Evolutionary conservation across 2,329 filamentous ascomycete genomes (phyloP), one percentile per base, ranked within the genome.

Genomic region (Clonostachys rosea): DNA sequence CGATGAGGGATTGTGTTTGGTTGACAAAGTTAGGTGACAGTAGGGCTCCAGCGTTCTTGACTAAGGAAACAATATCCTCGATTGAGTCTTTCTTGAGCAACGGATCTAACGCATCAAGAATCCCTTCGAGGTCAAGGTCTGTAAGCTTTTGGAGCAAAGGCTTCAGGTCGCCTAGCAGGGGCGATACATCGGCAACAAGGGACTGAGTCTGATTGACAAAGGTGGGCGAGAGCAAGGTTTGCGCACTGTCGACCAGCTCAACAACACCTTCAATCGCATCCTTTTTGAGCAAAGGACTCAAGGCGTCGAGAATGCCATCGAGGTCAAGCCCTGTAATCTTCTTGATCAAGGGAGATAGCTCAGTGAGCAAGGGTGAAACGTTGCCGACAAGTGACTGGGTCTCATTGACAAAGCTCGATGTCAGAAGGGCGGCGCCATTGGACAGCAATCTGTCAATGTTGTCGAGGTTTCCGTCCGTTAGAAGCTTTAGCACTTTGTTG

Each of bases 371-470:
- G 4, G 63, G 60, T 9, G 64, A 50, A 6, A 67, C 57, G 41
- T 69, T 64, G 2, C 58, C 56, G 4, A 71, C 46, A 14, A 71
- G 60, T 8, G 59, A 59, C 30, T 58, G 55, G 3, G 69, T 57
- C 42, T 69, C 58, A 17, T 64, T 58, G 41, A 68, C 55, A 41
- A 66, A 45, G 33, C 49, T 43, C 24, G 55, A 50, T 0, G 65
- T 68, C 24, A 71, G 54, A 30, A 71, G 59, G 5, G 50, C 49
- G 5, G 61, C 64, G n/a, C 66, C 68, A 18, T 68, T 70, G 20
- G 53, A 56, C 3, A 71, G 51, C 6, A 71, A 55, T 10, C 40
- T 54, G 7, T 65, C 58, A 18, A 71, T 59, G 40, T 59, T 62
- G 36, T 60, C 54, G 35, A 69, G 58, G 9, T 66, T 62, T 30